Base-by-base conservation (phyloP, 345 rosid species). In the Heritiera fomes region DNA sequence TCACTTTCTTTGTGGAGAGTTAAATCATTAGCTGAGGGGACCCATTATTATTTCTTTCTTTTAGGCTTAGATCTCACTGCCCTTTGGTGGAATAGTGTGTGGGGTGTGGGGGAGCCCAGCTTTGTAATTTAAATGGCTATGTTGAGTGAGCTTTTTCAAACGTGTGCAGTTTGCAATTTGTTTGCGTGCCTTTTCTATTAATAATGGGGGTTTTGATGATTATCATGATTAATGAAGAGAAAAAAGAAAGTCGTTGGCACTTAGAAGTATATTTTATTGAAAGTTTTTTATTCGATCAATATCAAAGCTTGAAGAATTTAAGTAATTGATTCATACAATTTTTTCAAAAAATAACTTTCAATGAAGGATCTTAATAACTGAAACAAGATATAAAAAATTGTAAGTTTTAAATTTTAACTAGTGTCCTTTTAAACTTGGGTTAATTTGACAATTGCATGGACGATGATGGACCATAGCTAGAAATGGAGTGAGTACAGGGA, bases 1-100 rank as follows among this genome's bases (percentile, higher is more conserved):
- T 61, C 74, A 77, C 68, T 67, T 73, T 52, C 17, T 68, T 67
- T 73, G 83, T 77, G 83, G 80, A 65, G 75, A 40, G 79, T 73
- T 79, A 63, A 77, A 82, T 82, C 61, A 73, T 74, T 71, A 78
- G 49, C 6, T 6, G 47, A 65, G 43, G 68, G 84, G 58, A 30
- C 58, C 78, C 71, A 63, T 41, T 15, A 9, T 15, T 73, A 15
- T 59, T n/a, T 30, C 46, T 1, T 52, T 14, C 12, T 30, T 69
- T 60, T 68, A 47, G 63, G 69, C 59, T 4, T 10, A 56, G 76
- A 70, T 60, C 73, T 40, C 56, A 43, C 28, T 50, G 20, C 52
- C 47, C 32, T 50, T 62, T 41, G 60, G 43, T 17, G 65, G 75
- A 68, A 78, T 62, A 18, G 84, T 47, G 79, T 75, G 79, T 1